Base-by-base conservation (phyloP, 2,329 filamentous ascomycete species). In the Fusarium oligoseptatum region DNA sequence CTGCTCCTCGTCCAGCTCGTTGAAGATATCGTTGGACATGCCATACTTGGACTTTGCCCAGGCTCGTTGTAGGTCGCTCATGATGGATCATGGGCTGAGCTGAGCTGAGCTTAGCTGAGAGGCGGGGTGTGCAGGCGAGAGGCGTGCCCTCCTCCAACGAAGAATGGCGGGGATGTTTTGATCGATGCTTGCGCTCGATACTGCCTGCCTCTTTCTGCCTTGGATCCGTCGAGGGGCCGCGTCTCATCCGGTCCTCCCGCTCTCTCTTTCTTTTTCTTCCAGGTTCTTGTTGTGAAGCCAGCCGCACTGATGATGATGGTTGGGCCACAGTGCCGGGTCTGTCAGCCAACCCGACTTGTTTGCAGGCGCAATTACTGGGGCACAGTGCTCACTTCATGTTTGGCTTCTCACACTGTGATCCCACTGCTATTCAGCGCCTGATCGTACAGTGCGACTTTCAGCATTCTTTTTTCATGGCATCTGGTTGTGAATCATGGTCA, bases 1-100 rank as follows among this genome's bases (percentile, higher is more conserved):
- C 64, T 88, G 84, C 32, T 88, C 86, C 72, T 90, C 87, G 64
- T 90, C 88, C 64, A 83, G 81, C 77, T 90, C 88, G 71, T 87
- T 83, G 69, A 90, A 87, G 22, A 82, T 80, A 67, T 87, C 86
- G 56, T 85, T 81, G 22, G 88, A 83, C 80, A 92, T 84, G 67
- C 88, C 88, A 72, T 96, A 87, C 84, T 94, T 94, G 65, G 92
- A 88, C 84, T 93, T 95, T 72, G 92, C 92, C 86, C 95, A 96
- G 68, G 92, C 88, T 82, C 92, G 92, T 82, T 95, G 94, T 69
- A 96, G 88, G 78, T 95, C 92, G 81, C 94, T 96, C 94, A 97
- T 97, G 71, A 60, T 83, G 79, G 66, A 48, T 66, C 67, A 72
- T 67, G 45, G 32, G 66, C 61, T 29, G 48, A 29, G 45, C 43